Evolutionary conservation across 306 rosid species (phyloP).

Genomic region (Begonia peltatifolia): DNA sequence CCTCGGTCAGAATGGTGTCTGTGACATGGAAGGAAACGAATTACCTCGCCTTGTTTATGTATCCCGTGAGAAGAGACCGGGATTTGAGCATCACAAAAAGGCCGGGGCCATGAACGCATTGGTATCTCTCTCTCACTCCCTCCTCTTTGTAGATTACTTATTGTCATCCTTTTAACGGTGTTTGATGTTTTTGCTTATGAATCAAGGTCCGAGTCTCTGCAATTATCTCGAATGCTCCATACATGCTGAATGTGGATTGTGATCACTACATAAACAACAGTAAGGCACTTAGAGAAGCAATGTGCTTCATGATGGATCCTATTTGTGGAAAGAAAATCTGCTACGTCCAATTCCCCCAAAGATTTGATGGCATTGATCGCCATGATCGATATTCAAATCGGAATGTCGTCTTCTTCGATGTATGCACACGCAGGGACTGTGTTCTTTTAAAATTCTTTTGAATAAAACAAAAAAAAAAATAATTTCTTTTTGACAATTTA

Average conservation of each 20-base stretch:
- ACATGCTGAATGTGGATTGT: slow-evolving; percentile 80
- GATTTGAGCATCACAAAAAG: slow-evolving; percentile 85
- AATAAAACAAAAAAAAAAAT: slow-evolving; percentile 4
- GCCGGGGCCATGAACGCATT: slow-evolving; percentile 93
- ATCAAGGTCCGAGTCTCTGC: slow-evolving; percentile 77
- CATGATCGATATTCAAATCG: slow-evolving; percentile 90
- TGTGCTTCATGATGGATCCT: slow-evolving; percentile 98
- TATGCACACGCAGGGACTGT: slow-evolving; percentile 18
- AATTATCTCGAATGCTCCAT: slow-evolving; percentile 77
- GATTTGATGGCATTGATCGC: slow-evolving; percentile 91
- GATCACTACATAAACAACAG: slow-evolving; percentile 97
- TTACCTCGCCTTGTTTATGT: slow-evolving; percentile 76
- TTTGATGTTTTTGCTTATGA: slow-evolving; percentile 4
- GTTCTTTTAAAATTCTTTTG: background rate
- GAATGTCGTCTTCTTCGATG: slow-evolving; percentile 87
- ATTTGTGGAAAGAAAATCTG: slow-evolving; percentile 73
- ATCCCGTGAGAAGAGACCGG: slow-evolving; percentile 95
- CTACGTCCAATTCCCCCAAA: slow-evolving; percentile 86
- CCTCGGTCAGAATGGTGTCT: slow-evolving; percentile 88
- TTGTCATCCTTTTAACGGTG: background rate
- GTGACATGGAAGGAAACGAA: slow-evolving; percentile 69
- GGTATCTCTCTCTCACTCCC: slow-evolving; percentile 25
- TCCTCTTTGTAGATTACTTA: slow-evolving; percentile 4
- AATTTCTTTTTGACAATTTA: slow-evolving; percentile 6
- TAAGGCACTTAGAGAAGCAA: slow-evolving; percentile 85